phyloP scores from a whole-genome alignment of 441 rosid species.

The Dalechampia spathulata region DNA sequence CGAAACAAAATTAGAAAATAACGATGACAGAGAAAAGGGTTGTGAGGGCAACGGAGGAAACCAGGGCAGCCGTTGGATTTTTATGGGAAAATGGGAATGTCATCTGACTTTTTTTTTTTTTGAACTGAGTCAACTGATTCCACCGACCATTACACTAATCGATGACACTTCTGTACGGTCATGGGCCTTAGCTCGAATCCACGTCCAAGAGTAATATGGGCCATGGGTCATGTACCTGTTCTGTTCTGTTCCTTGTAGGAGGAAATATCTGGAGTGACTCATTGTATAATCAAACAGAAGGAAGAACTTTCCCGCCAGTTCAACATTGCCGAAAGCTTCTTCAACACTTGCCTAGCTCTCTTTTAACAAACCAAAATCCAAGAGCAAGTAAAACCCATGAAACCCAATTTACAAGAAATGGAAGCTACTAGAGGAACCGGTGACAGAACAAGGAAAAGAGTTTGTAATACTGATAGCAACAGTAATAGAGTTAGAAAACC shows the following conservation, averaged over 20 bases:
- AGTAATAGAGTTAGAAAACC: conserved; percentile 1
- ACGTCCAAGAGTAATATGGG: not conserved
- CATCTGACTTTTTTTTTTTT: no score
- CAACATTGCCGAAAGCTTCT: not conserved
- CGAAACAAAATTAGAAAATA: no score
- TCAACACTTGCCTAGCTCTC: no score
- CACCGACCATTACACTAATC: no score
- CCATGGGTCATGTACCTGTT: not conserved
- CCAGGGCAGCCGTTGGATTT: no score
- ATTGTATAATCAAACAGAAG: not conserved
- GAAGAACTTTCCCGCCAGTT: conserved; percentile 1
- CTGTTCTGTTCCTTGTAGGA: not conserved
- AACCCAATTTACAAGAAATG: not conserved
- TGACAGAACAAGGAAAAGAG: not conserved
- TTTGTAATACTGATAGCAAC: not conserved
- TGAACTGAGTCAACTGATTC: no score
- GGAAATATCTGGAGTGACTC: not conserved
- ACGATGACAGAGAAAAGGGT: no score
- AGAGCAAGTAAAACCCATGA: not conserved
- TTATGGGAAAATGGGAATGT: no score
- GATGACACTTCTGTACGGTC: not conserved
- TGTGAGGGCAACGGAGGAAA: no score
- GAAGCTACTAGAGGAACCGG: not conserved
- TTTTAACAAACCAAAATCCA: no score
- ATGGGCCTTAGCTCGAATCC: not conserved